Evolutionary conservation across 2,329 filamentous ascomycete genomes (phyloP).

Genomic region (Raffaelea arxii): DNA sequence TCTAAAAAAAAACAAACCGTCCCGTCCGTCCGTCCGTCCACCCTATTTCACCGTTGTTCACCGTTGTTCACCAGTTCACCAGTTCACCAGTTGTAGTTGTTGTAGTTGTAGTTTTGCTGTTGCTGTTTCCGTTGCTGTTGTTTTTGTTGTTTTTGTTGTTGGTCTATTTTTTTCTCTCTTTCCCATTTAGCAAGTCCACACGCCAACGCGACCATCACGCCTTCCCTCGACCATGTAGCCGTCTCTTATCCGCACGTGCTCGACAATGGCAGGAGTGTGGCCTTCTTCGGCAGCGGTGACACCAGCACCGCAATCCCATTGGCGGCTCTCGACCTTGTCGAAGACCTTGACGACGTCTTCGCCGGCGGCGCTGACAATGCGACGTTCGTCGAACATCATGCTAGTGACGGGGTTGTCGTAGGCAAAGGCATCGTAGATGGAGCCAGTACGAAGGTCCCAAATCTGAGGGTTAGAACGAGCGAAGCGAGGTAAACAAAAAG

Average conservation of each 20-base stretch:
- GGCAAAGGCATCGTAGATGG: conserved; percentile 90
- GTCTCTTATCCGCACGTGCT: conserved; percentile 83
- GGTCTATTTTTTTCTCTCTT: background rate
- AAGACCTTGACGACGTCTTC: conserved; percentile 96
- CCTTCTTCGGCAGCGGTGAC: conserved; percentile 58
- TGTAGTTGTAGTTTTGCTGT: background rate
- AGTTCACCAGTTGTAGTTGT: no score
- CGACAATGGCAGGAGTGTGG: conserved; percentile 59
- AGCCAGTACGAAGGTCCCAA: conserved; percentile 94
- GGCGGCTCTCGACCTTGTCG: conserved; percentile 89
- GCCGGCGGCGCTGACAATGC: conserved; percentile 82
- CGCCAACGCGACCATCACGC: conserved; percentile 75
- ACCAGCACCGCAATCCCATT: conserved; percentile 93
- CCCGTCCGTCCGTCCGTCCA: no score
- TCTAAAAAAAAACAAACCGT: no score
- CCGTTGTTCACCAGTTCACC: no score
- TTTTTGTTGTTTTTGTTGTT: background rate
- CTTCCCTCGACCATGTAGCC: conserved; percentile 90
- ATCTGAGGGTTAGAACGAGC: conserved; percentile 48
- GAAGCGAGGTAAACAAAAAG: background rate
- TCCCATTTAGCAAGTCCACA: conserved; percentile 63
- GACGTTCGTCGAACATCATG: conserved; percentile 92
- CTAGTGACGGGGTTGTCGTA: conserved; percentile 86
- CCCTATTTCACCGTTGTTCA: no score
- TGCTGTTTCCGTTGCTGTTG: background rate